Base-by-base conservation (phyloP, 345 rosid genomes). In the Populus simonii region DNA sequence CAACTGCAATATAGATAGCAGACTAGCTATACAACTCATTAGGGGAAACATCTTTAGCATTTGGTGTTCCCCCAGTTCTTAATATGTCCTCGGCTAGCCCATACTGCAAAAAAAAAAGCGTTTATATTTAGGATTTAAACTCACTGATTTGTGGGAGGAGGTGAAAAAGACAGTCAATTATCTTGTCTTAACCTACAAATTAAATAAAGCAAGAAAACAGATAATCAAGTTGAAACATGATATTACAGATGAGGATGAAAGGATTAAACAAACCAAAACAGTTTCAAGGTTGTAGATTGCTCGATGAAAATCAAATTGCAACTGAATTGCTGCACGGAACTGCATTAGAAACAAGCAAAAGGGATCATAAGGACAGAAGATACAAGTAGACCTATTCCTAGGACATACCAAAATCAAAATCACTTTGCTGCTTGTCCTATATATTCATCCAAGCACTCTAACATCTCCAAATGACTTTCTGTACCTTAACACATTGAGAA, bases 261-360 rank as follows among this genome's bases (percentile, higher is more conserved):
- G 81, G 49, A 62, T 23, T n/a, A 78, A 81, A 86, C 92, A 86
- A 31, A 92, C 98, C 93, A 96, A 83, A 78, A 96, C 99, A 79
- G 99, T 96, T 85, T 98, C 99, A 23, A 93, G 98, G 87, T 96
- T 93, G 93, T 93, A 92, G 66, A 96, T 96, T 80, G 95, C 99
- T 86, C 99, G 84, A 82, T 93, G 99, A 82, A 96, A 96, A 85
- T 93, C 97, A 83, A 92, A 96, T 67, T 96, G 99, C 88, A 93
- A 84, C 82, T 86, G 89, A 87, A 96, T 96, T 67, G 98, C 99
- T 39, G 98, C 92, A 68, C 97, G 93, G 68, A 96, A 96, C 99
- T 96, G 92, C 88, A 88, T 71, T 55, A 39, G 43, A 78, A 70
- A 78, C 27, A 68, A 75, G 76, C 57, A 66, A 75, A 39, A 74